These are phyloP conservation scores for Akanthomyces lecanii DNA, from an alignment of 2,329 filamentous ascomycete species.

Conservation along the genomic window DNA sequence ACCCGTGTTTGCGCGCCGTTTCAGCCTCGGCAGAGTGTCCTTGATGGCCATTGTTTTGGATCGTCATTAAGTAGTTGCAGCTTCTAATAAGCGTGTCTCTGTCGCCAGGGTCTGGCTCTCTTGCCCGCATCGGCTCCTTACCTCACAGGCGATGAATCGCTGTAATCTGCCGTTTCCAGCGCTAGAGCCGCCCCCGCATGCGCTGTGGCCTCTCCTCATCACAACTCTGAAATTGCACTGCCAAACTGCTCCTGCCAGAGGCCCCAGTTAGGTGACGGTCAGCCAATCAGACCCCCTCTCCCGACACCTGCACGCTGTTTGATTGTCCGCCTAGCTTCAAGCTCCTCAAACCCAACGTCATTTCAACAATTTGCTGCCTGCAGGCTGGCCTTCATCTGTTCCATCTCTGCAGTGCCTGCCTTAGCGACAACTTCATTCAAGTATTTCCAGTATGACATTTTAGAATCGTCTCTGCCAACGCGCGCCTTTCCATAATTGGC, in stretches of 20 bases:
- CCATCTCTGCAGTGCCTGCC: background rate
- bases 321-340: background rate
- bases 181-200: background rate
- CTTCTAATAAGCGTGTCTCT: background rate
- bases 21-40: background rate
- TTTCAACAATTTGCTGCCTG: slow-evolving; percentile 15
- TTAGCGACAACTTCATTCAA: background rate
- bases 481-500: background rate
- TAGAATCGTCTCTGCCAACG: background rate
- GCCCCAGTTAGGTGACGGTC: background rate
- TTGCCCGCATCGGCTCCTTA: background rate
- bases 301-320: background rate
- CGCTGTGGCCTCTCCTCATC: background rate
- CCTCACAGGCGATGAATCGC: background rate
- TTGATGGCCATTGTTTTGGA: background rate
- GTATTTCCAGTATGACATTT: slow-evolving; percentile 9
- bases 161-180: background rate
- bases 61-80: background rate
- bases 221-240: background rate
- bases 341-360: slow-evolving; percentile 12
- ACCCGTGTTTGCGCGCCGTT: background rate
- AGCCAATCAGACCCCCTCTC: slow-evolving; percentile 1
- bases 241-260: background rate
- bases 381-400: background rate
- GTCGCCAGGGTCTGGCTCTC: background rate